Base-by-base conservation (phyloP, 2,329 filamentous ascomycete species). In the Colletotrichum sp. region DNA sequence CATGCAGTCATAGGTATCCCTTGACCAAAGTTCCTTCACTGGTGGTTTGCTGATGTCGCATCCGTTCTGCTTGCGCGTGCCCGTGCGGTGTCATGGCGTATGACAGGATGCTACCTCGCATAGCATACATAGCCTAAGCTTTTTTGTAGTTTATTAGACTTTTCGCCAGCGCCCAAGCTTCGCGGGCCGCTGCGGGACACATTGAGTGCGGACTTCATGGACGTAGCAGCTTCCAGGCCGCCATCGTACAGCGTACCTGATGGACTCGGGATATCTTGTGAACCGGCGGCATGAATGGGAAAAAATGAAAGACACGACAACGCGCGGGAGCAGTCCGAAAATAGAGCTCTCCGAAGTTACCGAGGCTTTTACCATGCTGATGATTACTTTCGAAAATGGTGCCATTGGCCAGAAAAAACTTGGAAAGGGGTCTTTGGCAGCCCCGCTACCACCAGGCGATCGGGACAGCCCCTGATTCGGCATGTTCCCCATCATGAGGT, bases 361-460 rank as follows among this genome's bases (percentile, higher is more conserved):
- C 57, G 69, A 65, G 73, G 64, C 28, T 60, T 36, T 24, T 24
- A 16, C n/a, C 39, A 64, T 24, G 24, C 39, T 13, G 26, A 59
- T 68, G 64, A 72, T 72, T 63, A 73, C 73, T 68, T 75, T 72
- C 43, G 21, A 65, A 57, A 26, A 26, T 28, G 6, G 26, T 7
- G 4, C 21, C 16, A 72, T 73, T 68, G 64, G 73, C 34, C 26
- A 34, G 13, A 48, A 34, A 55, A 48, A 24, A 30, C 18, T 18
- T 26, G 9, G n/a, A 34, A 52, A 71, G 30, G 52, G 68, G 55
- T 67, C 32, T 52, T n/a, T n/a, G 32, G 18, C 34, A 26, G 59
- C 32, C 70, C 64, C 64, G 63, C 39, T 57, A n/a, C 14, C 28
- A 32, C 13, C 18, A 63, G 36, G 39, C 57, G n/a, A 26, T 63